Evolutionary conservation across 164 flowering plant species (phyloP), one percentile per base, ranked within the genome.

Genomic region (Magnolia sinica): DNA sequence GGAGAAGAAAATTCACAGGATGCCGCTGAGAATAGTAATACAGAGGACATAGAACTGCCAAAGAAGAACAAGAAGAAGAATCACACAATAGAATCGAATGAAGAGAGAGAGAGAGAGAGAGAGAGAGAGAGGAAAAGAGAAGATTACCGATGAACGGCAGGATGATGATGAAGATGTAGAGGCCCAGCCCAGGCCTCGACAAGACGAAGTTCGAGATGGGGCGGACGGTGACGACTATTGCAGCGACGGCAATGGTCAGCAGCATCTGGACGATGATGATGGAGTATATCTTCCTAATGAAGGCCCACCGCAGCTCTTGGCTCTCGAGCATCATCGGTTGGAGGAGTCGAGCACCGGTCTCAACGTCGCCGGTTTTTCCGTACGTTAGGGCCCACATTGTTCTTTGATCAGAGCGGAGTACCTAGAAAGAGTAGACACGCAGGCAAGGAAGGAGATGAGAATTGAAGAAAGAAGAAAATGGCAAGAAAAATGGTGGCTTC

Each of bases 281-380:
- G 0, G 82, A 0, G 78, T 92, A 94, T 10, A 94, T 82, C 75
- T 94, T 94, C 5, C 97, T 80, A 8, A 94, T 92, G 76, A 94
- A 92, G 4, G 89, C 84, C 97, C 97, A 94, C 8, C 95, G 86
- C 20, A 90, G 80, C 81, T 92, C 80, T 1, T 93, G 94, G 16
- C 70, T 76, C 82, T 94, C 98, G 27, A 80, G 71, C 97, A 92
- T 91, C 80, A 50, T 80, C 19, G 96, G 97, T 65, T 94, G 89
- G 65, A 92, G 82, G 2, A 73, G 83, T 20, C 73, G 51, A 4
- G 52, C 22, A 3, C 88, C 91, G 24, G 69, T 20, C 73, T 93
- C 96, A 1, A 88, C 20, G 74, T 90, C 95, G n/a, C 64, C 68
- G 14, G 24, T 22, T 58, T 79, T 81, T n/a, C 81, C 31, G 73